These are phyloP conservation scores for Cotoneaster glaucophyllus DNA, from an alignment of 306 rosid species.

Conservation along the genomic window DNA sequence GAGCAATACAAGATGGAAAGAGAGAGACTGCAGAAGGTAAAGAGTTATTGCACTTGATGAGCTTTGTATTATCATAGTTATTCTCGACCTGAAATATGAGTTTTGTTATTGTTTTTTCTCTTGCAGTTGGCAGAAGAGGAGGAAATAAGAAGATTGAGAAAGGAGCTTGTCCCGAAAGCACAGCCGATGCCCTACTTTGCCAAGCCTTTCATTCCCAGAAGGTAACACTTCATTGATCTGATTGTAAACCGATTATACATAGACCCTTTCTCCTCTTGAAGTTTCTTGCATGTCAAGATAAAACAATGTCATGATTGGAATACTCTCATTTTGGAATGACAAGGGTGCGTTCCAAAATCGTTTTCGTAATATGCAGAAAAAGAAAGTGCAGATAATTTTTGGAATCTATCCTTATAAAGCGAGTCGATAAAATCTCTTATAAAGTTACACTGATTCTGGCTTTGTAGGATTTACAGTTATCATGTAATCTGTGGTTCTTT, in stretches of 20 bases:
- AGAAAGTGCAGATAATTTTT: slow-evolving; percentile 3
- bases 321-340: not conserved
- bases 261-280: not conserved
- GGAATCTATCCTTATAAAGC: not conserved
- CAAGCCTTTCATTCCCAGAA: slow-evolving; percentile 87
- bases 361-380: not conserved
- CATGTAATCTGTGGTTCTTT: not conserved
- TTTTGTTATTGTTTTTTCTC: not conserved
- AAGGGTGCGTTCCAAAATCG: not conserved
- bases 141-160: slow-evolving; percentile 75
- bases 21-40: slow-evolving; percentile 74
- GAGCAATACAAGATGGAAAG: slow-evolving; percentile 79
- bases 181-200: slow-evolving; percentile 99
- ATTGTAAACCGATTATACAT: not conserved
- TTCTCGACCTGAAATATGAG: not conserved
- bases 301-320: not conserved
- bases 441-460: not conserved
- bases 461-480: not conserved
- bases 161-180: slow-evolving; percentile 87
- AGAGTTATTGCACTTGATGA: not conserved
- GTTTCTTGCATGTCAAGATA: not conserved
- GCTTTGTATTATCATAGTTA: not conserved
- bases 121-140: slow-evolving; percentile 81
- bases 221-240: slow-evolving; percentile 32
- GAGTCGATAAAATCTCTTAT: not conserved